Evolutionary conservation across 2,329 filamentous ascomycete species (phyloP), one percentile per base, ranked within the genome.

Genomic region (Colletotrichum nymphaeae): DNA sequence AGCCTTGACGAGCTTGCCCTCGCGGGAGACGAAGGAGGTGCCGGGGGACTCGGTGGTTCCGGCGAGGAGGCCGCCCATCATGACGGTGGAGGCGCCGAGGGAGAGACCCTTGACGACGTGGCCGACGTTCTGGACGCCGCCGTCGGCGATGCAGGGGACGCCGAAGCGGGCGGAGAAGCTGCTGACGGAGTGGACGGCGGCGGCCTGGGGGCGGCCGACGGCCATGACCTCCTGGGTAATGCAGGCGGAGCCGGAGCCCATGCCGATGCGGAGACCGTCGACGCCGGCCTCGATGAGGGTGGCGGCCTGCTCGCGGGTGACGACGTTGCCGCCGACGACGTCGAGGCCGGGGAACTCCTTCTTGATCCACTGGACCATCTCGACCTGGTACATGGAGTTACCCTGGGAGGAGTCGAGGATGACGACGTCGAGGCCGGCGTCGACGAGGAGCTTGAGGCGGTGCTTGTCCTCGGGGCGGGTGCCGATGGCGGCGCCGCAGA

Each of bases 141-240:
- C 97, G 79, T 99, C 97, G 73, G 97, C 97, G 81, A 99, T 98
- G 86, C 96, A 98, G 71, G 97, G 97, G 77, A 99, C 95, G 75
- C 97, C 97, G 80, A 99, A 99, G 77, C 92, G 93, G 71, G 93
- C 93, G 65, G 97, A 96, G 80, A 99, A 99, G 67, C 91, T 88
- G 80, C 94, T 93, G 79, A 99, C 97, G 78, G 93, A 94, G 88
- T 94, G 95, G 73, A 99, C 96, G 56, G 97, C 93, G 32, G 95
- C 94, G 55, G 97, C 97, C 86, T 99, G 97, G 71, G 97, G 97
- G 79, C 97, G 93, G 73, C 97, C 97, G 63, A 99, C 96, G 78
- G 97, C 97, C 97, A 99, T 99, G 81, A 99, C 97, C 87, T 99
- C 97, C 86, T 99, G 97, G 69, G 97, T 99, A 79, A 99, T 99